These are phyloP conservation scores for Candida morakotiae DNA, from an alignment of 805 yeast genomes.

Conservation along the genomic window DNA sequence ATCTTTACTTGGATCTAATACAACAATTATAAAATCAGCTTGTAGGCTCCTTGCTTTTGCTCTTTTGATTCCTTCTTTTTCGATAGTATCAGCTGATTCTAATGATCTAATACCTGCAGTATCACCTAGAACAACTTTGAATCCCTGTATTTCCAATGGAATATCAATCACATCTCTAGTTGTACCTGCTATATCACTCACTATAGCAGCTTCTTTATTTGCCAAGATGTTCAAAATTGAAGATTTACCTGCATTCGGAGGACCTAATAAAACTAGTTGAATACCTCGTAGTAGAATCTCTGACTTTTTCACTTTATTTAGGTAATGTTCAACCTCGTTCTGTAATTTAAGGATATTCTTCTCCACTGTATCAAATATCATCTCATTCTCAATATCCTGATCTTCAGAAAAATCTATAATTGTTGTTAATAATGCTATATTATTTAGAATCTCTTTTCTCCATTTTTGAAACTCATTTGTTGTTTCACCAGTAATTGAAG, in stretches of 20 bases:
- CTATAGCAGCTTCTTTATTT: slow-evolving; percentile 81
- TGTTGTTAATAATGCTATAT: slow-evolving; percentile 77
- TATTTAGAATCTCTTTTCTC: slow-evolving; percentile 62
- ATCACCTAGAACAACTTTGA: slow-evolving; percentile 79
- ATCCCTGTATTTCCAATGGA: slow-evolving; percentile 78
- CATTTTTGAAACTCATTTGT: slow-evolving; percentile 53
- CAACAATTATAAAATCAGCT: slow-evolving; percentile 68
- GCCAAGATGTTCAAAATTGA: slow-evolving; percentile 76
- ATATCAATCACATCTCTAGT: slow-evolving; percentile 86
- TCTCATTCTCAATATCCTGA: slow-evolving; percentile 64
- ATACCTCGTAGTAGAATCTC: slow-evolving; percentile 72
- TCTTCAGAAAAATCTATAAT: slow-evolving; percentile 95
- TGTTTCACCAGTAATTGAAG: slow-evolving; percentile 69
- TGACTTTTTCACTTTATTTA: slow-evolving; percentile 48
- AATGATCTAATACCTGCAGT: slow-evolving; percentile 82
- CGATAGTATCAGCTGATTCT: slow-evolving; percentile 52
- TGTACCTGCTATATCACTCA: slow-evolving; percentile 88
- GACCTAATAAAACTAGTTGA: slow-evolving; percentile 71
- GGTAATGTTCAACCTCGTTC: slow-evolving; percentile 41
- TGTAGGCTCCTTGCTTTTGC: slow-evolving; percentile 57
- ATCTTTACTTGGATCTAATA: slow-evolving; percentile 45
- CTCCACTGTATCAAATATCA: slow-evolving; percentile 49
- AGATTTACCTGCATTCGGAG: slow-evolving; percentile 96
- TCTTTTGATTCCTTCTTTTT: slow-evolving; percentile 74
- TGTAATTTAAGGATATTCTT: slow-evolving; percentile 38